These are phyloP conservation scores for Carex parvula DNA, from an alignment of 176 grass and related monocot species.

Conservation along the genomic window DNA sequence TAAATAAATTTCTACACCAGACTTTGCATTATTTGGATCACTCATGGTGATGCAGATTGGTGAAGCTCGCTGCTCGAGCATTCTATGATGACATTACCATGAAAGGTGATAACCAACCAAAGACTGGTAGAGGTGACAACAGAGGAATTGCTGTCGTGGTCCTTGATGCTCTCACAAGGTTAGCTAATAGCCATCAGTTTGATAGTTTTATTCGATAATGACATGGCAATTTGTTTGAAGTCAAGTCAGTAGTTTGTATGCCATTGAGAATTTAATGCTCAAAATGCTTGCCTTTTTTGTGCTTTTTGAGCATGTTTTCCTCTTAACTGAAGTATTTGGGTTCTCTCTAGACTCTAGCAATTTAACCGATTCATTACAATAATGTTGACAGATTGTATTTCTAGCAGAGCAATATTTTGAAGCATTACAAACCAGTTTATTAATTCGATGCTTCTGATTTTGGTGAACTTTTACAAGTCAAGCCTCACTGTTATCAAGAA, in stretches of 20 bases:
- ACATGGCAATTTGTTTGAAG: not conserved
- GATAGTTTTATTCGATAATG: slow-evolving; percentile 3
- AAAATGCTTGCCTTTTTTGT: not conserved
- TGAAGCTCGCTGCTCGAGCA: slow-evolving; percentile 76
- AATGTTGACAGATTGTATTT: not conserved
- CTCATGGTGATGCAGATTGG: slow-evolving; percentile 40
- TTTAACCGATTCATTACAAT: not conserved
- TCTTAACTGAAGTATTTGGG: too few species aligned
- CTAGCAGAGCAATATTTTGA: not conserved
- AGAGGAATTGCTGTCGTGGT: slow-evolving; percentile 96
- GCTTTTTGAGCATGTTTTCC: not conserved
- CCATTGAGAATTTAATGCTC: not conserved
- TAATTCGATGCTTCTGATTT: slow-evolving; percentile 1
- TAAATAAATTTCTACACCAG: not conserved
- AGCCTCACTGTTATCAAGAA: slow-evolving; percentile 8
- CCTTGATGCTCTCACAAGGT: slow-evolving; percentile 85
- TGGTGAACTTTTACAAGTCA: not conserved
- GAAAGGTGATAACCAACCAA: slow-evolving; percentile 91
- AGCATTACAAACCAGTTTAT: not conserved
- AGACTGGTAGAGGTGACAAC: slow-evolving; percentile 85
- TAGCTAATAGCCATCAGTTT: not conserved
- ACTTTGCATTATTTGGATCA: slow-evolving; percentile 1
- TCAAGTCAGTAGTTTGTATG: not conserved
- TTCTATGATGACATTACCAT: slow-evolving; percentile 93
- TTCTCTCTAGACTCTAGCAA: not conserved